Percentiles rank a stretch among this genome's conserved stretches.
Conservation (phyloP, 2,329 filamentous ascomycete genomes). For the Penicillium olsonii region DNA sequence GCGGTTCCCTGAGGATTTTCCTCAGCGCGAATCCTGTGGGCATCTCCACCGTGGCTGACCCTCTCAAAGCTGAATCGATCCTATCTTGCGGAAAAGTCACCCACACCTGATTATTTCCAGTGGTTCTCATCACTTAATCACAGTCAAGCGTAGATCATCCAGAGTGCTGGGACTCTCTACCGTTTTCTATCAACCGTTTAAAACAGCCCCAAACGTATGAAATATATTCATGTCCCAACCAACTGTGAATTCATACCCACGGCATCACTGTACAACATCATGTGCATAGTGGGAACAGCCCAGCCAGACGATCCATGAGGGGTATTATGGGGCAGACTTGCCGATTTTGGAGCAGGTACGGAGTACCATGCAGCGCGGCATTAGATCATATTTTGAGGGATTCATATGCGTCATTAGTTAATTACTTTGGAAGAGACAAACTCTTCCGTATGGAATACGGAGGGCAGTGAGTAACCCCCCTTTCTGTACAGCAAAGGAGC, state of each 20-base stretch:
- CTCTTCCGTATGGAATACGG: background rate
- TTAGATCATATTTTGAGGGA: background rate
- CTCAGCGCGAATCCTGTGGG: background rate
- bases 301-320: background rate
- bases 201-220: no score
- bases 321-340: background rate
- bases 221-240: no score
- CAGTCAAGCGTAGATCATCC: background rate
- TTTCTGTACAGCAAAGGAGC: background rate
- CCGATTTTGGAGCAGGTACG: constrained; percentile 3
- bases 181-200: background rate
- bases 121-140: background rate
- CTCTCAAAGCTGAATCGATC: constrained; percentile 2
- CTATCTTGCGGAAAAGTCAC: background rate
- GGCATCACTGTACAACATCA: background rate
- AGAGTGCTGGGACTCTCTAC: background rate
- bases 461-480: background rate
- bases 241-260: background rate
- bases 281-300: background rate
- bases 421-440: background rate
- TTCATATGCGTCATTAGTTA: background rate
- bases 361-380: background rate
- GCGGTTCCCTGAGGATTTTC: background rate
- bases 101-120: background rate
- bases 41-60: background rate